These are phyloP conservation scores for Phytophthora syringae DNA, from an alignment of 352 stramenopile species.

Conservation along the genomic window DNA sequence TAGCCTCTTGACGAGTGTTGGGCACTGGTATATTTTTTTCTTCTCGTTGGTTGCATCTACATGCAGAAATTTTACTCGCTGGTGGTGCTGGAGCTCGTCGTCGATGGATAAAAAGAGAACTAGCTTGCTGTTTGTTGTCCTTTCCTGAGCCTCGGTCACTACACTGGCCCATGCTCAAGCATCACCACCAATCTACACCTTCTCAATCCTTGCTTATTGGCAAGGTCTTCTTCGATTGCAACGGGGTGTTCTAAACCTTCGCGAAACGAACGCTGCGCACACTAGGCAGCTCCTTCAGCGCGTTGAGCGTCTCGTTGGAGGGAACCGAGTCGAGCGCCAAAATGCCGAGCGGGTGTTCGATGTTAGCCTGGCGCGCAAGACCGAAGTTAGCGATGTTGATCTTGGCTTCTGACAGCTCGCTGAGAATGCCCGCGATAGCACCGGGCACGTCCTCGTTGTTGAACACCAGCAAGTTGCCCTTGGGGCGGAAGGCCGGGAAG, in stretches of 20 bases:
- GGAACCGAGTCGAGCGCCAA: slow-evolving; percentile 70
- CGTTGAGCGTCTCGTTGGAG: slow-evolving; percentile 59
- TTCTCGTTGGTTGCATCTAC: slow-evolving; percentile 14
- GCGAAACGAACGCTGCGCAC: slow-evolving; percentile 77
- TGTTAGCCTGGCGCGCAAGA: slow-evolving; percentile 68
- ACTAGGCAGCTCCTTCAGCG: slow-evolving; percentile 64
- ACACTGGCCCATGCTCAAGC: slow-evolving; percentile 7
- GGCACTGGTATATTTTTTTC: slow-evolving; percentile 21
- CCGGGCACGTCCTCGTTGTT: slow-evolving; percentile 85
- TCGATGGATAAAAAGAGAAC: slow-evolving; percentile 26
- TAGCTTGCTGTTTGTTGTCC: slow-evolving; percentile 28
- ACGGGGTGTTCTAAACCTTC: slow-evolving; percentile 42
- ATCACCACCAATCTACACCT: slow-evolving; percentile 7
- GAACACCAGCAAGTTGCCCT: slow-evolving; percentile 84
- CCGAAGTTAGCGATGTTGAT: slow-evolving; percentile 91
- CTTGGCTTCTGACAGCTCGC: slow-evolving; percentile 66
- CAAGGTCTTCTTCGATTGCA: not conserved
- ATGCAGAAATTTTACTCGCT: slow-evolving; percentile 16
- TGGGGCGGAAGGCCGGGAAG: slow-evolving; percentile 81
- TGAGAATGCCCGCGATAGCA: slow-evolving; percentile 78
- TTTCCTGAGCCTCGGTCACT: slow-evolving; percentile 13
- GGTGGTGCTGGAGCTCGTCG: slow-evolving; percentile 15
- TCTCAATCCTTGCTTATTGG: not conserved
- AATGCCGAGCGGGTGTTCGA: slow-evolving; percentile 73
- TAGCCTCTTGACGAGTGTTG: not conserved